Evolutionary conservation across 495 filamentous ascomycete genomes (phyloP).

Genomic region (Xylaria grammica): DNA sequence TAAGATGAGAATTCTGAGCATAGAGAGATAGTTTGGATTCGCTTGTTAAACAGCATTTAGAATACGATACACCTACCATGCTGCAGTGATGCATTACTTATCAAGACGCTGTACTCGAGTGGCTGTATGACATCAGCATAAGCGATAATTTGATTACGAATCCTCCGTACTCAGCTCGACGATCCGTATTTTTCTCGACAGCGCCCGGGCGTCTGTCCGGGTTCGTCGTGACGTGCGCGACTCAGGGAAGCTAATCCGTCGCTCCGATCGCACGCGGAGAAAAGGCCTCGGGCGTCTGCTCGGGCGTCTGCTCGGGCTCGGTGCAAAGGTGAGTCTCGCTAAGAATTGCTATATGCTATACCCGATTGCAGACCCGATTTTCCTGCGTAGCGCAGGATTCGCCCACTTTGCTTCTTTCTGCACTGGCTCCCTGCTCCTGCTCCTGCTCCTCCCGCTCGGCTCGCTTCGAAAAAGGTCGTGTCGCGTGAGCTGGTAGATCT

Average conservation of each 20-base stretch:
- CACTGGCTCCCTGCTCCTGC: no score
- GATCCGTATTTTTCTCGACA: not conserved
- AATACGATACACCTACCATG: no score
- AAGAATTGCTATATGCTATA: not conserved
- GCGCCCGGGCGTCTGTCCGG: not conserved
- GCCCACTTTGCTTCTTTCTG: not conserved
- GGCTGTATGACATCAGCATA: no score
- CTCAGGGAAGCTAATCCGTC: not conserved
- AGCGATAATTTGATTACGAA: no score
- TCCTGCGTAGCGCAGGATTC: not conserved
- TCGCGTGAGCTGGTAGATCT: conserved; percentile 18
- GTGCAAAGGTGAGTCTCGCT: not conserved
- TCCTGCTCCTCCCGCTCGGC: no score
- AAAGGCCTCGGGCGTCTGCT: not conserved
- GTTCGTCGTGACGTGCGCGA: not conserved
- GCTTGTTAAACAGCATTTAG: no score
- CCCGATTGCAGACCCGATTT: not conserved
- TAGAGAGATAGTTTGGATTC: no score
- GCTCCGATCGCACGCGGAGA: not conserved
- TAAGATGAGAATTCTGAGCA: no score
- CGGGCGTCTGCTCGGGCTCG: no score
- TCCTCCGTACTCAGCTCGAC: not conserved
- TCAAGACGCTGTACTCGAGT: no score
- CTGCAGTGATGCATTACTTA: no score
- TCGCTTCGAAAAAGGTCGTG: conserved; percentile 12